Evolutionary conservation across 78 protist species (phyloP), one percentile per base, ranked within the genome.

Genomic region (Dictyostelium intermedium): DNA sequence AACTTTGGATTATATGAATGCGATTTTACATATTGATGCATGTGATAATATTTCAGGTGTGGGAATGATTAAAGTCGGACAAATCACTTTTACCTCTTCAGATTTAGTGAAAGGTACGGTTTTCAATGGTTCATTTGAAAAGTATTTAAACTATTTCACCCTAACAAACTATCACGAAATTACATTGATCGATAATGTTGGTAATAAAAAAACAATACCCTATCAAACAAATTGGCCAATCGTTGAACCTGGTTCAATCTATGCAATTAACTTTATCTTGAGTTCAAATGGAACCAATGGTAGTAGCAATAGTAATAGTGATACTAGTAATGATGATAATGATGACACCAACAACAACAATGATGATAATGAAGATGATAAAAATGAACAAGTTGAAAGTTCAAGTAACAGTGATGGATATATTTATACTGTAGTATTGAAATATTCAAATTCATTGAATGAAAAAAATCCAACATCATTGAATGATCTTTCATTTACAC

Each of bases 31-130:
- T n/a, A 77, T 77, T 25, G 60, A 41, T 23, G 82, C 60, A 41
- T 39, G 20, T 41, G 82, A 77, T 77, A 11, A 41, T 23, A 16
- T 9, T 5, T 77, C 82, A n/a, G 82, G 82, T 39, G 18, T 77
- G n/a, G 41, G 82, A 20, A n/a, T 77, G 34, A 43, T 77, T 41
- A 77, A n/a, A 41, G 60, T n/a, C 16, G 82, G 60, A 9, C 41
- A 23, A n/a, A 25, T 77, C 50, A 41, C 47, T 20, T 35, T 77
- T 7, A 41, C 82, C 10, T 43, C 50, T n/a, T 7, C 60, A 43
- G 84, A 79, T 79, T 30, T 79, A 35, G 37, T 27, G 7, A 47
- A 30, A 23, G 84, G 84, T 20, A 47, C 84, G 14, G 41, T 79
- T 47, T 39, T 35, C 23, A 47, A 50, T 30, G 84, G 84, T 30